Percentiles rank a stretch among this genome's conserved stretches.
These are phyloP conservation scores for Globisporangium paddicum DNA, from an alignment of 352 stramenopile genomes.

Conservation along the genomic window DNA sequence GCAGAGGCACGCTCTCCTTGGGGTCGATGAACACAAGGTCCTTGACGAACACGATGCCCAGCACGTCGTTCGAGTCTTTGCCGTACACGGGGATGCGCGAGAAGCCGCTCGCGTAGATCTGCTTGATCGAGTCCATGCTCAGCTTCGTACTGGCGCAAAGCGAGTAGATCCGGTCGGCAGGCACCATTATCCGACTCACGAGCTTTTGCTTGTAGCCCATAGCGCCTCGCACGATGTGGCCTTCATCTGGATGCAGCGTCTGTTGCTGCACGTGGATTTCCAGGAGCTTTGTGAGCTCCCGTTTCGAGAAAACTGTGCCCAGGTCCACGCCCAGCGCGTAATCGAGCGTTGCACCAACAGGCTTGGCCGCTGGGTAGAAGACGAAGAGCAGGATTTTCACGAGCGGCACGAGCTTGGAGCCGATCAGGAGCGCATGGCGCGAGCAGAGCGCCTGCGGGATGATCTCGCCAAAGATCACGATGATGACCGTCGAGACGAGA, in stretches of 20 bases:
- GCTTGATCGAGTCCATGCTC: constrained; percentile 53
- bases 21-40: constrained; percentile 86
- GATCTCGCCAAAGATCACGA: constrained; percentile 96
- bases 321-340: constrained; percentile 90
- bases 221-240: constrained; percentile 93
- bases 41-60: constrained; percentile 95
- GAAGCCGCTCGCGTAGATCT: constrained; percentile 90
- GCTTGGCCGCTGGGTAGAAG: constrained; percentile 89
- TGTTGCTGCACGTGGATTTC: constrained; percentile 94
- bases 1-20: constrained; percentile 51
- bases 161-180: constrained; percentile 72
- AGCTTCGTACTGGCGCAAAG: constrained; percentile 53
- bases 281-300: constrained; percentile 94
- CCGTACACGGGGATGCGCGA: constrained; percentile 94
- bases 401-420: constrained; percentile 76
- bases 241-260: constrained; percentile 91
- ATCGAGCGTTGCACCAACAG: constrained; percentile 91
- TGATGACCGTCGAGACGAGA: constrained; percentile 92
- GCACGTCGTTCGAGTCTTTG: constrained; percentile 94
- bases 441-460: constrained; percentile 91
- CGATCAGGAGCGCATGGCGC: constrained; percentile 85
- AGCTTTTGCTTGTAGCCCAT: constrained; percentile 74
- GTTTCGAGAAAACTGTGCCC: constrained; percentile 92
- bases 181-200: constrained; percentile 92
- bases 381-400: constrained; percentile 93